Conservation (phyloP, 2,329 filamentous ascomycete species). For the Stagonosporopsis rhizophila region DNA sequence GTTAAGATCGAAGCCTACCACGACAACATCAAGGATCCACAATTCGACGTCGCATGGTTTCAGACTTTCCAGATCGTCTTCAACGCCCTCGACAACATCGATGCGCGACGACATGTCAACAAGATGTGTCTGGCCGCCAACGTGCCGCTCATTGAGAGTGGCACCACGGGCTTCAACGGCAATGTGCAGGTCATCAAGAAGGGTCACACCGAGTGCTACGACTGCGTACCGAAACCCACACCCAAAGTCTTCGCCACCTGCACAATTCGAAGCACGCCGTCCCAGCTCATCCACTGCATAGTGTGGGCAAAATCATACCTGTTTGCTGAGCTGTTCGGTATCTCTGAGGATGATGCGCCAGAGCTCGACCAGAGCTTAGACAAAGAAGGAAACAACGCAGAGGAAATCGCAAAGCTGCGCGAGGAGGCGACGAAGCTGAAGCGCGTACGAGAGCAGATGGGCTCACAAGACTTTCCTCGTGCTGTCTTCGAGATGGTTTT, state of each 20-base stretch:
- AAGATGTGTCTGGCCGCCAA: constrained; percentile 94
- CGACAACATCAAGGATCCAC: constrained; percentile 89
- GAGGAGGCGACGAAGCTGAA: constrained; percentile 85
- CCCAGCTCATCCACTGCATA: constrained; percentile 97
- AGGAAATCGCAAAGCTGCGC: constrained; percentile 87
- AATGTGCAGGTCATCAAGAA: constrained; percentile 97
- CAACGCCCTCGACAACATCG: constrained; percentile 95
- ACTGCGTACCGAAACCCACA: constrained; percentile 87
- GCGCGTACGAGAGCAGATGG: constrained; percentile 80
- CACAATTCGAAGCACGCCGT: constrained; percentile 95
- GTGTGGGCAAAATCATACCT: constrained; percentile 99
- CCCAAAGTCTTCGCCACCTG: constrained; percentile 96
- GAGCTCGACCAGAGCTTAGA: constrained; percentile 82
- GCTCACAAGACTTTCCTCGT: constrained; percentile 75
- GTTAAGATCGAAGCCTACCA: constrained; percentile 88
- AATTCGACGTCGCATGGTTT: constrained; percentile 92
- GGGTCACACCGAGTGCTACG: constrained; percentile 91
- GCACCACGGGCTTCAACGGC: constrained; percentile 96
- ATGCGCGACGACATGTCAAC: constrained; percentile 93
- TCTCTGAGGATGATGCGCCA: constrained; percentile 82
- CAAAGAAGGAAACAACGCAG: constrained; percentile 80
- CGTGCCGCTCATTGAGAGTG: constrained; percentile 91
- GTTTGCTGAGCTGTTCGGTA: constrained; percentile 91
- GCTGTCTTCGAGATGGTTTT: constrained; percentile 95
- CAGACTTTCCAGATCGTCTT: constrained; percentile 83